These are phyloP conservation scores for Encephalitozoon romaleae DNA, from an alignment of 371 early-diverging fungal genomes.

Conservation along the genomic window DNA sequence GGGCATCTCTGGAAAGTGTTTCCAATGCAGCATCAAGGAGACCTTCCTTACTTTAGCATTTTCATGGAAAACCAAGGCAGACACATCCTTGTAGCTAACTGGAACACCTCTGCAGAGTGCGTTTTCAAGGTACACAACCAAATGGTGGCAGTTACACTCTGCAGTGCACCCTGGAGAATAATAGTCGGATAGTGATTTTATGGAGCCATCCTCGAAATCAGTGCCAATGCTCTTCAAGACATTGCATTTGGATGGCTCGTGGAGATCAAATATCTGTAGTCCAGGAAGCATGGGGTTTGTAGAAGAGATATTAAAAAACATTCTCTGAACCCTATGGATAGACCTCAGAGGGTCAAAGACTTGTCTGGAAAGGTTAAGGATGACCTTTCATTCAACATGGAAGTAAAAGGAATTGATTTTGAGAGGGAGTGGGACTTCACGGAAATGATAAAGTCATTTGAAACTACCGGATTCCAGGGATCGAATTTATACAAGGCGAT, in stretches of 20 bases:
- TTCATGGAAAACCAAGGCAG: not conserved
- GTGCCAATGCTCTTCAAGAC: not conserved
- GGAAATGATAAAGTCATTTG: conserved; percentile 43
- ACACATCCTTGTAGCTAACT: not conserved
- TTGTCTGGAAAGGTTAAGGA: conserved; percentile 5
- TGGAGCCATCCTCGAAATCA: not conserved
- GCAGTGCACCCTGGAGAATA: not conserved
- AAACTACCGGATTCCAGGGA: conserved; percentile 59
- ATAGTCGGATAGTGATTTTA: not conserved
- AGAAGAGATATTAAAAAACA: not conserved
- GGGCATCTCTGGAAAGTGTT: not conserved
- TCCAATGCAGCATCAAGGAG: not conserved
- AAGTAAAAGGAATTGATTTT: conserved; percentile 45
- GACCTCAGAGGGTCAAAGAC: not conserved
- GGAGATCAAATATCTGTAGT: not conserved
- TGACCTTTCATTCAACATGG: conserved; percentile 22
- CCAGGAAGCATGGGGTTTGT: conserved; percentile 2
- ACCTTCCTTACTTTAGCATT: not conserved
- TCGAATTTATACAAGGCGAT: conserved; percentile 54
- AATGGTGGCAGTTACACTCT: not conserved
- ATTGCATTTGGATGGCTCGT: not conserved
- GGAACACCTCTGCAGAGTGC: not conserved
- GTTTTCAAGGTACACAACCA: not conserved
- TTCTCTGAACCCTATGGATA: not conserved
- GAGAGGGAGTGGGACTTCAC: conserved; percentile 37